Percentiles rank a stretch among this genome's conserved stretches.
These are phyloP conservation scores for Corchorus olitorius DNA, from an alignment of 345 rosid genomes.

Conservation along the genomic window DNA sequence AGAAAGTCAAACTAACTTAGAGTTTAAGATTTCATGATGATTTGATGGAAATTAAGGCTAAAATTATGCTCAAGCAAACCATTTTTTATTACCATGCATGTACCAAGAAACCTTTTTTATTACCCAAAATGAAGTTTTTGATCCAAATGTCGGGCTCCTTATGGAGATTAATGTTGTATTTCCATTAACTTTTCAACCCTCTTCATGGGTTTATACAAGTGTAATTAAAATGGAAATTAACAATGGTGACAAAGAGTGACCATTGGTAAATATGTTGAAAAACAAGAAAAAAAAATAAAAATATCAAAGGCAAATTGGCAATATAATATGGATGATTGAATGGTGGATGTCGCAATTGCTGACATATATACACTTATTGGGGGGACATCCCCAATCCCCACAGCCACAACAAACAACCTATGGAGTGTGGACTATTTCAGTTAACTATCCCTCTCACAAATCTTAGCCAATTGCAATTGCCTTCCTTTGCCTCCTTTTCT, in stretches of 20 bases:
- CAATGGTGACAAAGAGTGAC: not conserved
- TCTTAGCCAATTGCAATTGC: conserved; percentile 8
- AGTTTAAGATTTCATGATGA: too few species aligned
- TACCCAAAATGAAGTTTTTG: too few species aligned
- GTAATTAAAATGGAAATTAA: not conserved
- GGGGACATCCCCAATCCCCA: not conserved
- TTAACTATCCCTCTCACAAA: conserved; percentile 20
- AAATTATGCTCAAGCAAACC: too few species aligned
- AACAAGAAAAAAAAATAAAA: not conserved
- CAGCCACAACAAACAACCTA: not conserved
- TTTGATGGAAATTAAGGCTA: too few species aligned
- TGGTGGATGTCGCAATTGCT: conserved; percentile 11
- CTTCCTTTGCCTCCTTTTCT: conserved; percentile 16
- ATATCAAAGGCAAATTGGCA: too few species aligned
- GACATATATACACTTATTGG: not conserved
- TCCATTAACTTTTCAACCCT: too few species aligned
- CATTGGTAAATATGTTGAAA: not conserved
- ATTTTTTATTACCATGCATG: too few species aligned
- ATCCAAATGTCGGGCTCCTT: too few species aligned
- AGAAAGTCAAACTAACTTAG: too few species aligned
- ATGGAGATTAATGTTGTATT: too few species aligned
- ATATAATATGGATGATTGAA: not conserved
- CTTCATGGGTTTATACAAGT: too few species aligned
- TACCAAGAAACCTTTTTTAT: too few species aligned
- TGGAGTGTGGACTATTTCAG: not conserved